A percentile compares a stretch with the other conserved stretches of the same genome.
Conservation (phyloP, 768 basidiomycete genomes). For the Lactifluus hygrophoroides region DNA sequence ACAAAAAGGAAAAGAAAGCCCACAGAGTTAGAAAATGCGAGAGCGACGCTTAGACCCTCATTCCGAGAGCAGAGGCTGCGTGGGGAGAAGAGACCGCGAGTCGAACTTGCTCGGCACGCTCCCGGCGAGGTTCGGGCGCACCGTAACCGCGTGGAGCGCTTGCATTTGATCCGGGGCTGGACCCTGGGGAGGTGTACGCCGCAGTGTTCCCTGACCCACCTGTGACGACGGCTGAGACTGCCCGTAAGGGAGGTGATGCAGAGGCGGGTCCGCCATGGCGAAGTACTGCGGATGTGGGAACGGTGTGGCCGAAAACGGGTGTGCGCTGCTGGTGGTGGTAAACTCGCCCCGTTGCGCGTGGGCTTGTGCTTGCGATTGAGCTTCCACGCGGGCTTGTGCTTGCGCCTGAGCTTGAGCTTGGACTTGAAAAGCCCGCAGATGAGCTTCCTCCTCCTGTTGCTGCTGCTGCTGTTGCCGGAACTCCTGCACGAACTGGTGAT, state of each 20-base stretch:
- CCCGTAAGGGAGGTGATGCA: slow-evolving; percentile 15
- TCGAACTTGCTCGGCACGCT: slow-evolving; percentile 16
- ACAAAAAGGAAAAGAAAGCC: neutral
- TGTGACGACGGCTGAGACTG: slow-evolving; percentile 4
- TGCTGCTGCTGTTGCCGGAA: slow-evolving; percentile 32
- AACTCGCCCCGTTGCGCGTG: slow-evolving; percentile 6
- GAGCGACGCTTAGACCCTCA: slow-evolving; percentile 10
- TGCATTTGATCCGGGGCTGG: slow-evolving; percentile 14
- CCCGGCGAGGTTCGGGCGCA: slow-evolving; percentile 11
- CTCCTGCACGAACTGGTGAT: slow-evolving; percentile 39
- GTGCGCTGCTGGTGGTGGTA: slow-evolving; percentile 12
- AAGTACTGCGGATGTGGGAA: slow-evolving; percentile 13
- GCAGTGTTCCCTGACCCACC: slow-evolving; percentile 6
- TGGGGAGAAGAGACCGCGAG: slow-evolving; percentile 20
- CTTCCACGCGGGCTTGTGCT: slow-evolving; percentile 17
- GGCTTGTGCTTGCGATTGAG: slow-evolving; percentile 17
- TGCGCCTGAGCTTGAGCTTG: slow-evolving; percentile 20
- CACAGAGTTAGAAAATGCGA: neutral
- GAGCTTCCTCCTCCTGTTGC: slow-evolving; percentile 27
- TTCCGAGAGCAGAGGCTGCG: slow-evolving; percentile 18
- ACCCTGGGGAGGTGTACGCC: slow-evolving; percentile 17
- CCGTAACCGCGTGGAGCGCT: slow-evolving; percentile 16
- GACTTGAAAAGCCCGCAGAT: slow-evolving; percentile 21
- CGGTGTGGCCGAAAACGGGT: slow-evolving; percentile 16
- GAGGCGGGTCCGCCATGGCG: slow-evolving; percentile 12